Base-by-base conservation (phyloP, 306 rosid genomes). In the Inga laurina region DNA sequence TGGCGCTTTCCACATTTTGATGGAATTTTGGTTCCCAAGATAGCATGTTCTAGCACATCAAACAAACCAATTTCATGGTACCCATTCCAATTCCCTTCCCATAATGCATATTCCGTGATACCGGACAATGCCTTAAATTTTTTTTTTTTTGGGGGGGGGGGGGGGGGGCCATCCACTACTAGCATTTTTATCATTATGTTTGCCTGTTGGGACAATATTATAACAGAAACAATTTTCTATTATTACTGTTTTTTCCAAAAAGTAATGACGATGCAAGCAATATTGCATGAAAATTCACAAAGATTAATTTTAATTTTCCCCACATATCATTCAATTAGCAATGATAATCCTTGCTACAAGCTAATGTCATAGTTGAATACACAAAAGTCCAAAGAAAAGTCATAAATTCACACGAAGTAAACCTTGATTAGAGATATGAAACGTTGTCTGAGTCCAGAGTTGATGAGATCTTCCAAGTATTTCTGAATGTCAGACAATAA, bases 381-480 rank as follows among this genome's bases (percentile, higher is more conserved):
- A 45, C 18, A 27, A 81, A 79, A 22, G 70, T 32, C 35, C 43
- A 46, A 32, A 67, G 15, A 57, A 81, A 74, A 7, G 61, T 35
- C 37, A 87, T 56, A 72, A 44, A 19, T 62, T 13, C 56, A 79
- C 45, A 77, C 54, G 39, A 76, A 44, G 62, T 87, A 83, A 80
- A 96, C 99, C 99, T 96, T 96, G 84, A 96, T 86, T 73, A 96
- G 94, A 79, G 98, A 84, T 69, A 96, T 90, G 65, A 96, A 87
- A 39, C 92, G 95, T 43, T 90, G 98, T 83, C 99, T 83, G 85
- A 92, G 94, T 66, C 99, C 99, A 72, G 86, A 83, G 80, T 83
- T 87, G 72, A 96, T 89, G 77, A 93, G 93, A 91, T 92, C 95
- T 89, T 93, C 99, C 77, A 96, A 78, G 88, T 89, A 91, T 84